Evolutionary conservation across 805 yeast genomes (phyloP).

Genomic region (Metschnikowia peoriensis): DNA sequence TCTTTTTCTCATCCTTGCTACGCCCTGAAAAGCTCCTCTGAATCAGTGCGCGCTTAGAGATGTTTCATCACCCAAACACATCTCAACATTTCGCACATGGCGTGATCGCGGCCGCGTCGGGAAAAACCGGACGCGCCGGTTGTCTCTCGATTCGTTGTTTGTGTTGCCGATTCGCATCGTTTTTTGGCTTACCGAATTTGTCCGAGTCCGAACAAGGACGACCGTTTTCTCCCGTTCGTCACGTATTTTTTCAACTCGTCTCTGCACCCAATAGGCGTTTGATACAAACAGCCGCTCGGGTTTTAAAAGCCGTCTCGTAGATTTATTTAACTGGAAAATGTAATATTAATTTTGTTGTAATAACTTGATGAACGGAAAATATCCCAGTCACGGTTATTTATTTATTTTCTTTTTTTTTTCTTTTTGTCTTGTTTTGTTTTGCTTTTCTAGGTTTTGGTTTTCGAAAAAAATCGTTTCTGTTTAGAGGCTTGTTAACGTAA

Average conservation of each 20-base stretch:
- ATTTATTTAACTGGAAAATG: too few relatives aligned
- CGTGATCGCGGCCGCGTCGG: constrained; percentile 7
- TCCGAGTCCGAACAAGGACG: background rate
- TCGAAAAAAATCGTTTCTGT: background rate
- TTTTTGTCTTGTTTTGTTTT: too few relatives aligned
- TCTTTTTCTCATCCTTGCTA: background rate
- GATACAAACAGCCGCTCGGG: background rate
- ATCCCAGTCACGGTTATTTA: too few relatives aligned
- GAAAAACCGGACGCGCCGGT: constrained; percentile 2
- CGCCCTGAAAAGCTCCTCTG: background rate
- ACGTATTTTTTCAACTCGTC: background rate
- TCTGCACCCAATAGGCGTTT: background rate
- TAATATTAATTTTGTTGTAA: too few relatives aligned
- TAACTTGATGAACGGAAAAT: too few relatives aligned
- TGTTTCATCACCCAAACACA: background rate
- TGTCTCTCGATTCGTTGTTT: background rate
- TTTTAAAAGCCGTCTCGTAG: background rate
- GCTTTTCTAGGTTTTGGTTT: background rate
- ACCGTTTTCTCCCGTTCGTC: background rate
- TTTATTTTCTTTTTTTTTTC: too few relatives aligned
- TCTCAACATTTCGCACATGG: background rate
- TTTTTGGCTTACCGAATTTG: background rate
- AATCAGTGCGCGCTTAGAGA: background rate
- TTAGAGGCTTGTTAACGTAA: background rate
- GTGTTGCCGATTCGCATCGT: background rate